Evolutionary conservation across 73 alveolate species (phyloP), one percentile per base, ranked within the genome.

Genomic region (Uronychia binucleata): DNA sequence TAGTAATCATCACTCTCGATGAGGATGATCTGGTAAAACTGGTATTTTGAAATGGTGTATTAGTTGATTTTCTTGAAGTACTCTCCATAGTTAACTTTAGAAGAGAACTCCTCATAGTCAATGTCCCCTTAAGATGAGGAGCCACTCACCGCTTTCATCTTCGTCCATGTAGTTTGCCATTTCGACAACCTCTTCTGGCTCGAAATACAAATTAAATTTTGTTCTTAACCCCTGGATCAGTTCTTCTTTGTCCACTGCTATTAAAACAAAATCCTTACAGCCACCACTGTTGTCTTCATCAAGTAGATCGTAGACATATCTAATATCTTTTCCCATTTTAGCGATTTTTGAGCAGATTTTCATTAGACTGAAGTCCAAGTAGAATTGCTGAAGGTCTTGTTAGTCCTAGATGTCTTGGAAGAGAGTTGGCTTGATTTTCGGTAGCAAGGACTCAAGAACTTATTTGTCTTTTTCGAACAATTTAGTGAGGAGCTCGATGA

Each of bases 201-300:
- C 67, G 31, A 82, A 74, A 77, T 74, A 74, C 25, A 82, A 32
- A 0, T 28, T 19, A 31, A 82, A 82, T 30, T 60, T 74, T 28
- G 8, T 32, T 28, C 31, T n/a, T n/a, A 82, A 77, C 26, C 89
- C 89, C 5, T 74, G 31, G 14, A 57, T 19, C 30, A 82, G 28
- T 34, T 82, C 89, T 26, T 82, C 77, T 19, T 46, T 46, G 67
- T 46, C 67, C 67, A 46, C 67, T 82, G 59, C 67, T 5, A 46
- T 11, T 46, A 11, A 28, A 74, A 8, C 8, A 19, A 27, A 82
- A 59, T 60, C 28, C 81, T 74, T 83, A 83, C 90, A 58, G 11
- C 88, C 75, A 27, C 88, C 90, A 34, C 92, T 84, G 25, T 84
- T 84, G 83, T 89, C 95, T 78, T 89, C 88, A 79, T 89, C 95